Percentiles rank a stretch among this genome's conserved stretches.
phyloP scores from a whole-genome alignment of 495 filamentous ascomycete species.

The Xylaria acuta region DNA sequence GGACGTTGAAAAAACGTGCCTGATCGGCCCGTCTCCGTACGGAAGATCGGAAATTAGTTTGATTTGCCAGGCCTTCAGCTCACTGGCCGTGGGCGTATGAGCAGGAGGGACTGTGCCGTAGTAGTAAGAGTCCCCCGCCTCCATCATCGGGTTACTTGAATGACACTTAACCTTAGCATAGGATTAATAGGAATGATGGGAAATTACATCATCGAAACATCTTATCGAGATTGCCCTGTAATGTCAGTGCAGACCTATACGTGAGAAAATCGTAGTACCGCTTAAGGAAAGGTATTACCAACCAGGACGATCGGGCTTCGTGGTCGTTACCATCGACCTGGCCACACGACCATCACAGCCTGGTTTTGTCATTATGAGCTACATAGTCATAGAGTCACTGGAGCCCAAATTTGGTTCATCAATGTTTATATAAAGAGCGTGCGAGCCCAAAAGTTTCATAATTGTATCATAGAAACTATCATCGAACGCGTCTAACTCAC shows the following conservation, averaged over 20 bases:
- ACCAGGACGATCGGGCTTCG: neutral
- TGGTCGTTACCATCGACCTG: neutral
- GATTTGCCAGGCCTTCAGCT: neutral
- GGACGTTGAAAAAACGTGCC: neutral
- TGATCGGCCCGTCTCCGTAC: neutral
- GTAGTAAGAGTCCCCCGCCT: neutral
- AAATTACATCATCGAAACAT: neutral
- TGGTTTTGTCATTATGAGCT: neutral
- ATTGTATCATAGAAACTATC: neutral
- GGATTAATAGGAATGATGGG: slow-evolving; percentile 3
- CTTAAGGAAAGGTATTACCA: neutral
- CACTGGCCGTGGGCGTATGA: neutral
- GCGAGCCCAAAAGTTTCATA: neutral
- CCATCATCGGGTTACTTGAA: slow-evolving; percentile 2
- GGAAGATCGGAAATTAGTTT: neutral
- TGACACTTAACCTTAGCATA: neutral
- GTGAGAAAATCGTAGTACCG: neutral
- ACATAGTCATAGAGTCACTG: slow-evolving; percentile 2
- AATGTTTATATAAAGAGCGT: slow-evolving; percentile 4
- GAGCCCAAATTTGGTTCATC: neutral
- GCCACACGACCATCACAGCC: neutral
- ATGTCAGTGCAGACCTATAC: slow-evolving; percentile 1
- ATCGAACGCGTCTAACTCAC: slow-evolving; percentile 3
- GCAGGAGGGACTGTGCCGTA: slow-evolving; percentile 6
- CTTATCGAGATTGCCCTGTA: neutral